Evolutionary conservation across 2,329 filamentous ascomycete species (phyloP), one percentile per base, ranked within the genome.

Genomic region (Fusarium cyanostomum): DNA sequence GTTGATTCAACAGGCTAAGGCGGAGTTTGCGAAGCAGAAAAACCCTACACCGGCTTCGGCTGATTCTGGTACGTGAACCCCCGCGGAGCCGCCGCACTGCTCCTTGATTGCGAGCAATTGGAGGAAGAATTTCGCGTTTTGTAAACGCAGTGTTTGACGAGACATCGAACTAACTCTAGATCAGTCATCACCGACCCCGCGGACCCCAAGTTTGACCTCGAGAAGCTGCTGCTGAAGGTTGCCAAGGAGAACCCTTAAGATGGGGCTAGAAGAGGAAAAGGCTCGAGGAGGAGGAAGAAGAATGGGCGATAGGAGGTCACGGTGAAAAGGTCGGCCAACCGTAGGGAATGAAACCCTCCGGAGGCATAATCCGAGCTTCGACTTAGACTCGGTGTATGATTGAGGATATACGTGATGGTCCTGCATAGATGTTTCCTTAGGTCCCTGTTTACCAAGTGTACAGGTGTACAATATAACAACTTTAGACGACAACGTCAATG

Each of bases 1-100:
- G 72, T 85, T 98, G 84, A 98, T 99, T 84, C 83, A 91, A 74
- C 86, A 97, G 81, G 95, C 95, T 69, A 97, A 96, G 88, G 87
- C 89, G 59, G 94, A 95, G 81, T 99, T 89, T 80, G 84, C 86
- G 73, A 95, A 90, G 87, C 75, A 79, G 72, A 92, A 90, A 84
- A 89, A 86, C 73, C 80, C 83, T 43, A 69, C 78, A 60, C 33
- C 75, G 54, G 64, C 74, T 43, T 71, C 73, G 27, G 68, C 68
- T 53, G 66, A 75, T 55, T 73, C 73, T 68, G 73, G 75, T 75
- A 73, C 48, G 72, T 70, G 56, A 51, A 27, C 33, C 35, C 24
- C 30, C 42, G 35, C 43, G 27, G 48, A 16, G 62, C 43, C 28
- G 51, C 50, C 41, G 43, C 48, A 33, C 13, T 27, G 39, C 48